Evolutionary conservation across 2,329 filamentous ascomycete genomes (phyloP), one percentile per base, ranked within the genome.

Genomic region (Microcera coccophila): DNA sequence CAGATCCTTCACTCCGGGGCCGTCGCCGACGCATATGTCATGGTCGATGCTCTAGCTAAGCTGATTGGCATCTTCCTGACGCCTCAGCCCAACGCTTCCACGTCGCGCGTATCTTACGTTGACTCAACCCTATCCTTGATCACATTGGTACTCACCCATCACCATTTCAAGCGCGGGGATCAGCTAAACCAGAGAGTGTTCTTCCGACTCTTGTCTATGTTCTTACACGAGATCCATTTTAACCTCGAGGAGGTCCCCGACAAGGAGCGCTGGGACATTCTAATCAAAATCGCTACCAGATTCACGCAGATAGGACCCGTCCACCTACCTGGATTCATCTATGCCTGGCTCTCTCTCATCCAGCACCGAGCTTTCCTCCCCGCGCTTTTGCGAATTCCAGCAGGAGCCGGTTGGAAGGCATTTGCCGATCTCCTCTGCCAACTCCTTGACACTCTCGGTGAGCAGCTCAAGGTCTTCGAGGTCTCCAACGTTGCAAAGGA

Each of bases 171-270:
- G 64, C 81, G 85, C 35, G 85, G 82, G 4, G 90, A 95, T 41
- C 78, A 76, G 29, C 90, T 95, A 71, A 91, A 89, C 57, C 86
- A 91, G 60, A 84, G 88, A 48, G 83, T 94, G 21, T 97, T 96
- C 73, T 93, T 90, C 77, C 83, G 91, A 35, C 75, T 98, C 32
- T 85, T 96, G 61, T 91, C 89, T 0, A 72, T 85, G 57, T 75
- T 96, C 36, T 75, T 98, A 4, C 87, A 86, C 63, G 85, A 93
- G 54, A 76, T 91, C 42, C 74, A 79, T 20, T 61, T 71, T 36
- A 70, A 79, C 36, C 76, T 75, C 11, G 74, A 82, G 47, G 75
- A 83, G 43, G 61, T 84, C 24, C 63, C 74, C 35, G 73, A 82
- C 41, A 66, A 76, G 16, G 84, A 88, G 53, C 78, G 80, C 49